Base-by-base conservation (phyloP, 495 filamentous ascomycete genomes). In the Xylaria longipes region DNA sequence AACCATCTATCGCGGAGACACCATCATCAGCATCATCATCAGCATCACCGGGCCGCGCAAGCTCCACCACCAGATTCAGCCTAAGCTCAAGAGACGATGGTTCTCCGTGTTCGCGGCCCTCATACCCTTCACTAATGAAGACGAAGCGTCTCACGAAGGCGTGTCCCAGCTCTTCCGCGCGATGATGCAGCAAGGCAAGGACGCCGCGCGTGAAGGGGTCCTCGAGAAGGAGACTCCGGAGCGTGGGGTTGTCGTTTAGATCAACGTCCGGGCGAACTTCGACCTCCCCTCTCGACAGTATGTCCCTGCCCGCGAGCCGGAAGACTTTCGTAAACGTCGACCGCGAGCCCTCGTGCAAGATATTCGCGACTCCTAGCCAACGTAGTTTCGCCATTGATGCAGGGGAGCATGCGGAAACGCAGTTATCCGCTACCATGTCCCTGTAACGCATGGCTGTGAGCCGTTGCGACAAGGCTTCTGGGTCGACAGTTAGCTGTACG, bases 341-440 rank as follows among this genome's bases (percentile, higher is more conserved):
- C 5, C 66, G 35, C 27, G 66, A 60, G 39, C 52, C 37, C 27
- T 22, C 3, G 27, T 69, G 41, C 2, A 69, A 25, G 39, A 69
- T 61, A 27, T 69, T 60, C 14, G 66, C 22, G 3, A 69, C 54
- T 3, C 54, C 66, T 0, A 69, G 37, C 66, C 66, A 69, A 29
- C 66, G 66, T 1, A 69, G 41, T 0, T 35, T 20, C 15, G 31
- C 15, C 45, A 52, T 4, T 1, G 65, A 1, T 20, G 25, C 22
- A 12, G 52, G 7, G 0, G 25, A 3, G 65, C 11, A 69, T 0
- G 54, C 22, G 0, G 66, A 69, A 29, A 27, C 4, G 39, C 22
- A 58, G 27, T 69, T 69, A 27, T 69, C 66, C 4, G 27, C 66
- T 35, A 69, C 37, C 54, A 69, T 69, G 27, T 69, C 66, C 3